Percentiles rank a stretch among this genome's conserved stretches.
phyloP scores from a whole-genome alignment of 495 filamentous ascomycete genomes.

The Penicillium coprophilum region DNA sequence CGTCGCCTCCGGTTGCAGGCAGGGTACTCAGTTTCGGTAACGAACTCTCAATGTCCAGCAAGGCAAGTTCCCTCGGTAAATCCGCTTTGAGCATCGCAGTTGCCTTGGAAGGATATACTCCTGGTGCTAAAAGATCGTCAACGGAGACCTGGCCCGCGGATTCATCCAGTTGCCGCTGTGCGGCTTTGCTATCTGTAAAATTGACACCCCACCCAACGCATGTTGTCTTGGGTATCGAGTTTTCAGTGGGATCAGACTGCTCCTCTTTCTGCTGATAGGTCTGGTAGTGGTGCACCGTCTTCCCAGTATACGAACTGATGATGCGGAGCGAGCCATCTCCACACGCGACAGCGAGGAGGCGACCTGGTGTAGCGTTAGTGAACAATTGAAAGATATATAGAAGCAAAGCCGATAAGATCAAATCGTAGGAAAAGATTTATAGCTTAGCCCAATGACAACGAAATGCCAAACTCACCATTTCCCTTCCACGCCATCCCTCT shows the following conservation, averaged over 20 bases:
- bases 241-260: conserved; percentile 32
- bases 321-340: conserved; percentile 68
- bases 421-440: background rate
- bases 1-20: conserved; percentile 52
- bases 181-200: conserved; percentile 55
- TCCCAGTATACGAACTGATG: conserved; percentile 72
- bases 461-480: conserved; percentile 58
- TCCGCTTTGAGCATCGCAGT: conserved; percentile 51
- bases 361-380: conserved; percentile 44
- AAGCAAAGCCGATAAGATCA: background rate
- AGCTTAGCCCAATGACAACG: background rate
- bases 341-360: conserved; percentile 75
- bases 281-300: conserved; percentile 68
- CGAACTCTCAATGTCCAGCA: conserved; percentile 75
- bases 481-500: conserved; percentile 70
- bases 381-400: background rate
- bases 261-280: conserved; percentile 30
- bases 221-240: conserved; percentile 44
- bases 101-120: conserved; percentile 39
- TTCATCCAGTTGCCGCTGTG: conserved; percentile 43
- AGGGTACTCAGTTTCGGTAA: conserved; percentile 77
- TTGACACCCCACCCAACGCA: conserved; percentile 76
- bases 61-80: conserved; percentile 73
- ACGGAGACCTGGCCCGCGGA: conserved; percentile 40
- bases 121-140: conserved; percentile 45